phyloP scores from a whole-genome alignment of 345 rosid genomes.

The Camelina neglecta region DNA sequence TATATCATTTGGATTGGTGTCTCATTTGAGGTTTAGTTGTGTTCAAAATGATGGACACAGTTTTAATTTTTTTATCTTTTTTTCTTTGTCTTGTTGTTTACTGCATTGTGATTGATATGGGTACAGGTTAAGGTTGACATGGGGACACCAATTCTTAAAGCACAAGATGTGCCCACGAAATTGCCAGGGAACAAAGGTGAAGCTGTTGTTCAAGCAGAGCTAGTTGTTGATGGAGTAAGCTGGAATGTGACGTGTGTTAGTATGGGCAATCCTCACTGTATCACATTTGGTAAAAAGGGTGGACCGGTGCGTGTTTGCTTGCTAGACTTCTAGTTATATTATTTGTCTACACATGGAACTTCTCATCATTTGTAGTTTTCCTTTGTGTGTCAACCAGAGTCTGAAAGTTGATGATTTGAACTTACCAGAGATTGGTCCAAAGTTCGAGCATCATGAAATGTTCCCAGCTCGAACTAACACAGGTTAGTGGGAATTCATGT shows the following conservation, averaged over 20 bases:
- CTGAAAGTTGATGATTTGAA: slow-evolving; percentile 81
- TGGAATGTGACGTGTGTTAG: slow-evolving; percentile 99
- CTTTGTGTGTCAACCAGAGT: slow-evolving; percentile 50
- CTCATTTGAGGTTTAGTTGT: background rate
- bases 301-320: slow-evolving; percentile 58
- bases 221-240: slow-evolving; percentile 74
- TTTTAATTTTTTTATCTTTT: background rate
- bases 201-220: slow-evolving; percentile 52
- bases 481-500: slow-evolving; percentile 55
- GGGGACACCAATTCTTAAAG: slow-evolving; percentile 88
- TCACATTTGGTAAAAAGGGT: slow-evolving; percentile 71
- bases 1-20: slow-evolving; percentile 29
- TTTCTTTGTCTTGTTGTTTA: slow-evolving; percentile 14
- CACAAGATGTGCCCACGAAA: slow-evolving; percentile 80
- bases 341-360: background rate
- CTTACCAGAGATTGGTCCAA: slow-evolving; percentile 84
- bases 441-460: slow-evolving; percentile 83
- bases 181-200: slow-evolving; percentile 62
- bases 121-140: slow-evolving; percentile 90
- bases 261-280: slow-evolving; percentile 99
- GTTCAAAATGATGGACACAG: slow-evolving; percentile 9
- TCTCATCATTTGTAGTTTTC: slow-evolving; percentile 13
- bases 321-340: background rate
- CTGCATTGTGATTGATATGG: slow-evolving; percentile 28
- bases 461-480: slow-evolving; percentile 97